These are phyloP conservation scores for Vanderwaltozyma yarrowii DNA, from an alignment of 805 yeast species.

Conservation along the genomic window DNA sequence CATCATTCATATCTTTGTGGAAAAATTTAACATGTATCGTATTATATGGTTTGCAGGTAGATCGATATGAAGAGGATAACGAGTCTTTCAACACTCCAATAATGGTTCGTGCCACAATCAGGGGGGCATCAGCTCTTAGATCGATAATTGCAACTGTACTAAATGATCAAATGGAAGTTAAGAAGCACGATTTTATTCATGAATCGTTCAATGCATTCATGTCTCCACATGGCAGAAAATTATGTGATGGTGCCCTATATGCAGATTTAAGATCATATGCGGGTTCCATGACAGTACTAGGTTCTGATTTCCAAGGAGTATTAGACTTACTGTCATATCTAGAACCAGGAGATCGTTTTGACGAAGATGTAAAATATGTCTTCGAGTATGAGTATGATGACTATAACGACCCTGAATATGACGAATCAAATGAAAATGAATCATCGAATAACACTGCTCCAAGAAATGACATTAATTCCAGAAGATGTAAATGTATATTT, in stretches of 20 bases:
- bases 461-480: background rate
- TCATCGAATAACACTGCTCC: background rate
- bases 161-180: slow-evolving; percentile 36
- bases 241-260: slow-evolving; percentile 48
- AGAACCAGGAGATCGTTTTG: slow-evolving; percentile 53
- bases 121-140: slow-evolving; percentile 57
- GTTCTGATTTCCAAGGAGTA: slow-evolving; percentile 38
- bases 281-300: slow-evolving; percentile 43
- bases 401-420: slow-evolving; percentile 21
- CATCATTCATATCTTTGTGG: slow-evolving; percentile 52
- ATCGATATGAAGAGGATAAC: slow-evolving; percentile 38
- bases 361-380: slow-evolving; percentile 55
- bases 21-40: slow-evolving; percentile 52
- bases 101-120: slow-evolving; percentile 38
- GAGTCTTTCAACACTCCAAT: slow-evolving; percentile 34
- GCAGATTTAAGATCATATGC: slow-evolving; percentile 50
- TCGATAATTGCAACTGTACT: slow-evolving; percentile 50
- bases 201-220: slow-evolving; percentile 50
- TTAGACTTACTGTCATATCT: slow-evolving; percentile 45
- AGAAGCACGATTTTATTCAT: slow-evolving; percentile 47
- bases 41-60: slow-evolving; percentile 50
- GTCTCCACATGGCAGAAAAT: slow-evolving; percentile 56
- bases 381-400: slow-evolving; percentile 46
- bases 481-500: slow-evolving; percentile 31
- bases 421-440: slow-evolving; percentile 5